Evolutionary conservation across 192 early-diverging fungal genomes (phyloP), one percentile per base, ranked within the genome.

Genomic region (Coemansia furcata): DNA sequence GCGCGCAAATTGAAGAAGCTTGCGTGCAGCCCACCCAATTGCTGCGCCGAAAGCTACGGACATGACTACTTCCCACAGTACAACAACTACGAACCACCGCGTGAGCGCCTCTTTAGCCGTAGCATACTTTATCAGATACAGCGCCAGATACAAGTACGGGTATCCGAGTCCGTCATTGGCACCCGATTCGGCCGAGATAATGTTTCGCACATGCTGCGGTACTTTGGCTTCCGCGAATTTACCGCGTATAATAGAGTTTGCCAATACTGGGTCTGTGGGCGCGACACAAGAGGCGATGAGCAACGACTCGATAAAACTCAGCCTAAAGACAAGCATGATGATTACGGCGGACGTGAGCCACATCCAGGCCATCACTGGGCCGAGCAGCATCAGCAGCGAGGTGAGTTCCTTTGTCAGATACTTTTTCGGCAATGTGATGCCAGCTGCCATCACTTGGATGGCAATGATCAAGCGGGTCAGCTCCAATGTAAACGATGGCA

Each of bases 191-290:
- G 88, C 88, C 6, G 90, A 89, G 17, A 93, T 70, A 10, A 90
- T 78, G 71, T 93, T 85, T 33, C 88, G 84, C 29, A 92, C 82
- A 54, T 90, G 86, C 61, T 84, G 72, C 5, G 93, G 89, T 36
- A 97, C 91, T 72, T 93, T 88, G 62, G 88, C 87, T 71, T 95
- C 94, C 12, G 95, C 94, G 80, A 95, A 97, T 9, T 87, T 82
- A 29, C 95, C 95, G 68, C 90, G 90, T 44, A 97, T 89, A 15
- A 97, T 92, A 11, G 92, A 92, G 85, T 94, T 95, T 54, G 93
- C 90, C 52, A 97, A 82, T 62, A 96, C 92, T 1, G 94, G 94
- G 76, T 97, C 95, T 1, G 95, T 97, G 9, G 95, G 94, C 23
- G 93, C 89, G 43, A 91, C 74, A 71, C 92, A 94, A 4, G 94